These are phyloP conservation scores for Beta vulgaris DNA, from an alignment of 148 eudicot species.

Conservation along the genomic window DNA sequence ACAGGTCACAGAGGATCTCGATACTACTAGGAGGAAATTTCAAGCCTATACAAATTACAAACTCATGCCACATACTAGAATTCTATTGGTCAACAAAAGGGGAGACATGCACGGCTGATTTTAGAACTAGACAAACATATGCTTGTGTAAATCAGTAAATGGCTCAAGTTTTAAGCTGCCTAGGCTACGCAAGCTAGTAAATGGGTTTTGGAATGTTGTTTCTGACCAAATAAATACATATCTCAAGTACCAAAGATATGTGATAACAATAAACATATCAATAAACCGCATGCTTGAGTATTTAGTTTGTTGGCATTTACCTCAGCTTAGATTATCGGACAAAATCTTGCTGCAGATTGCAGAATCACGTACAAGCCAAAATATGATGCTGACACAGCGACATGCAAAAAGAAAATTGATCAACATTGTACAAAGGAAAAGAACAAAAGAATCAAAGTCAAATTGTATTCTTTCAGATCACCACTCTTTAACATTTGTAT, in stretches of 20 bases:
- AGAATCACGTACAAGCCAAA: conserved; percentile 25
- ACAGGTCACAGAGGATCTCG: too few species aligned
- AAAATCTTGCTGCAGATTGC: conserved; percentile 25
- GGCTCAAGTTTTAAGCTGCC: background rate
- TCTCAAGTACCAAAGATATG: conserved; percentile 33
- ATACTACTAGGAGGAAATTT: too few species aligned
- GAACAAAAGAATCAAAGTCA: background rate
- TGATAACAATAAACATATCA: conserved; percentile 11
- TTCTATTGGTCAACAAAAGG: conserved; percentile 14
- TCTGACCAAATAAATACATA: conserved; percentile 25
- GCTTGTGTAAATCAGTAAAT: background rate
- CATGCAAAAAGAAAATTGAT: conserved; percentile 22
- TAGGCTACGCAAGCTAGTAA: background rate
- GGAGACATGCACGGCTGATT: conserved; percentile 21
- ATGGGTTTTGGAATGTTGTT: conserved; percentile 28
- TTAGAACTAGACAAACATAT: background rate
- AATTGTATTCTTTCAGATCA: background rate
- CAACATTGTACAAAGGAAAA: conserved; percentile 4
- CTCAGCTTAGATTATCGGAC: conserved; percentile 20
- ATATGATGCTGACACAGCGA: conserved; percentile 27
- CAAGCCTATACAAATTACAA: too few species aligned
- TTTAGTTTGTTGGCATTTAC: conserved; percentile 28
- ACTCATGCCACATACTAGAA: background rate
- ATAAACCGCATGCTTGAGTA: conserved; percentile 24
- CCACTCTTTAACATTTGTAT: conserved; percentile 2